Evolutionary conservation across 805 yeast species (phyloP), one percentile per base, ranked within the genome.

Genomic region (Yarrowia yakushimensis): DNA sequence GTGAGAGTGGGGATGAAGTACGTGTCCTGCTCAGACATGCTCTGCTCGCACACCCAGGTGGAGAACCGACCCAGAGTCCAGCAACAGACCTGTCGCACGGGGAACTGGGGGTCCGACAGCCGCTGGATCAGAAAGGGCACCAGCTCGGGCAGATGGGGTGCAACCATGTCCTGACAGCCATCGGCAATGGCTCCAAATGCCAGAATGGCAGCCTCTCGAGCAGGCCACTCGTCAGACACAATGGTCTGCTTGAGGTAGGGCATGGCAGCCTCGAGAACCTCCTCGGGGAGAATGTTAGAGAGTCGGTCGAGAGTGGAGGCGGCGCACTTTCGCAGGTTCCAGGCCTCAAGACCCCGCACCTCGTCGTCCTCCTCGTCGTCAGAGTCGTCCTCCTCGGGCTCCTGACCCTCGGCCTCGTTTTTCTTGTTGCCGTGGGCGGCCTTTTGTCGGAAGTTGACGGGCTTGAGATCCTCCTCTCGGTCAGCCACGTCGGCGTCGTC

Each of bases 151-250:
- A 94, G 77, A 68, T 88, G 88, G 41, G 83, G 84, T 20, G 85
- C 74, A 5, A 91, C 85, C 60, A 82, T 79, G 63, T 86, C 89
- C 48, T 86, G 78, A 67, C 96, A 91, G 66, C 97, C 96, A 68
- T 87, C 92, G 36, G 96, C 89, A 70, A 93, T 85, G 28, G 98
- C 98, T 66, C 99, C 99, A 70, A 94, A 81, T 0, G 98, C 97
- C 50, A 94, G 78, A 27, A 94, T 92, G 1, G 97, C 85, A 6
- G 97, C 94, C 73, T 94, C 99, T 64, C 97, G 82, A 9, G 88
- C 82, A 23, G 88, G 90, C 99, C 99, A 94, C 64, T 86, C 82
- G 3, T 78, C 76, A 3, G 90, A 82, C 9, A 81, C 81, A 60
- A 94, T 83, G 61, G 85, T 82, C 48, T 83, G 85, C 72, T 88